Evolutionary conservation across 805 yeast genomes (phyloP), one percentile per base, ranked within the genome.

Genomic region (Nakazawaea populi): DNA sequence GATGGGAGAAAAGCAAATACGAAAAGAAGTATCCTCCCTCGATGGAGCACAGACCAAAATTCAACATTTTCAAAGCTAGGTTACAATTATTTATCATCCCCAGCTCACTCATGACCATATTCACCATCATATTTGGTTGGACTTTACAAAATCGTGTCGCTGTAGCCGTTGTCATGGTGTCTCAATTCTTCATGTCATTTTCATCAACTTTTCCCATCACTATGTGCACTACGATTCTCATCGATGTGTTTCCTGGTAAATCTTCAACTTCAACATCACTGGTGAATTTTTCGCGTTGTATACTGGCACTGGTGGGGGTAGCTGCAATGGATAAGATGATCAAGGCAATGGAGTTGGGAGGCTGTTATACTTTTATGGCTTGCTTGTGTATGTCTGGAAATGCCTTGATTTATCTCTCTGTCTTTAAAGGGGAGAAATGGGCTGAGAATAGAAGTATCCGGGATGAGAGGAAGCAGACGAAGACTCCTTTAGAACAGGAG

Each of bases 211-310:
- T 77, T 42, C 71, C 77, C 44, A 60, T 82, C 34, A 71, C 84
- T 5, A 70, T 78, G 45, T 70, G 80, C 7, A 78, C 83, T 2
- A 85, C 89, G 0, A 63, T 86, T 44, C 62, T 85, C 51, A 85
- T 86, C 14, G 94, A 87, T 60, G 58, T 85, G 47, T 82, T 75
- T 55, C 91, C 94, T 1, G 62, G 71, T 4, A 73, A 75, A 46
- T 75, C 87, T 1, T 84, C 90, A 1, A 77, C 89, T 1, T 80
- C 89, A 9, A 76, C 85, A 2, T 81, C 89, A 7, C 74, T 83
- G 47, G 70, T 83, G 57, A 87, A 87, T 59, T 66, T 87, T 42
- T 70, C 79, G 14, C 70, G 95, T 56, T 87, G 94, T 59, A 61
- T 73, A 14, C 54, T 76, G 32, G 82, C 83, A 11, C 94, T 91